Conservation (phyloP, 805 yeast species). For the Helenozyma baotianmanensis region DNA sequence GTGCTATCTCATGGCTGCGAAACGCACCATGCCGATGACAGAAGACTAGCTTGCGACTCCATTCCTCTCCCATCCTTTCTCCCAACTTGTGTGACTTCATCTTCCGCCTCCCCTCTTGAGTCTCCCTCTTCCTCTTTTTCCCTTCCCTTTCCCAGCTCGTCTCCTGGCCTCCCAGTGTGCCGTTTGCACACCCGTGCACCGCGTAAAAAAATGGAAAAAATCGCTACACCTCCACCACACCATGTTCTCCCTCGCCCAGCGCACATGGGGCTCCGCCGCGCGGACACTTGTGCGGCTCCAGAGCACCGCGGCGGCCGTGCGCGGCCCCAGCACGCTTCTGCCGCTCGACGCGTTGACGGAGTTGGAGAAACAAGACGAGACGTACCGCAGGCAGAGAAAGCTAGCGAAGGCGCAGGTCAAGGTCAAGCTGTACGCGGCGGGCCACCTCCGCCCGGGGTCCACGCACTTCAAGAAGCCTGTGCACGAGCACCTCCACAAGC, state of each 20-base stretch:
- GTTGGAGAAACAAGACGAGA: slow-evolving; percentile 73
- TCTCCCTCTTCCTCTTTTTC: too few species aligned
- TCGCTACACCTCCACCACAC: slow-evolving; percentile 1
- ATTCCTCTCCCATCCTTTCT: too few species aligned
- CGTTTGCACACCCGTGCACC: slow-evolving; percentile 17
- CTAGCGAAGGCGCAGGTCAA: slow-evolving; percentile 65
- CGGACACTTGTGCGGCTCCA: slow-evolving; percentile 12
- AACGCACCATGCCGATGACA: too few species aligned
- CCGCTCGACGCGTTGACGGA: slow-evolving; percentile 49
- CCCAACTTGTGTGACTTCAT: too few species aligned
- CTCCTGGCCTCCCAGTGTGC: too few species aligned
- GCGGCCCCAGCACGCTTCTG: slow-evolving; percentile 2
- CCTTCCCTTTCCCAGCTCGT: too few species aligned
- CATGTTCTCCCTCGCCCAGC: slow-evolving; percentile 15
- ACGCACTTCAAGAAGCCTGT: slow-evolving; percentile 87
- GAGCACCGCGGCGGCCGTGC: slow-evolving; percentile 8
- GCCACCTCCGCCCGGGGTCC: slow-evolving; percentile 71
- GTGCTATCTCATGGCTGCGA: too few species aligned
- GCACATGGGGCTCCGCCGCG: slow-evolving; percentile 11
- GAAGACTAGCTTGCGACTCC: too few species aligned
- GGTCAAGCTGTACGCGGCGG: slow-evolving; percentile 72
- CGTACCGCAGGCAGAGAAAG: slow-evolving; percentile 67
- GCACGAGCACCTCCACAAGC: slow-evolving; percentile 82
- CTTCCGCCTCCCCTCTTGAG: too few species aligned
- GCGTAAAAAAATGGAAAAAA: slow-evolving; percentile 4